These are phyloP conservation scores for Ganoderma sinense DNA, from an alignment of 1,284 basidiomycete species.

Conservation along the genomic window DNA sequence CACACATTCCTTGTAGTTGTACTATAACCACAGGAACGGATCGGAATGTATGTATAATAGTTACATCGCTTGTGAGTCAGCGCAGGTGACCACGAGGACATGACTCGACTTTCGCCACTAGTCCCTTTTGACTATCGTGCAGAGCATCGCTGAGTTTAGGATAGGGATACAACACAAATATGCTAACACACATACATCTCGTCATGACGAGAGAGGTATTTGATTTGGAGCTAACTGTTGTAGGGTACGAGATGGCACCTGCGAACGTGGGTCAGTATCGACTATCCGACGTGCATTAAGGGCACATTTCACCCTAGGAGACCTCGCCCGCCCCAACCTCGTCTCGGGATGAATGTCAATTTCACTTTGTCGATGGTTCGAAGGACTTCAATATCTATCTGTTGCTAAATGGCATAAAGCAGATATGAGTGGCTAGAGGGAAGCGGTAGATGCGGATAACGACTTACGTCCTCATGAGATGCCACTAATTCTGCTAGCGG, in stretches of 20 bases:
- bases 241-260: conserved; percentile 83
- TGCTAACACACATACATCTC: not conserved
- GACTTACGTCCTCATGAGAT: conserved; percentile 76
- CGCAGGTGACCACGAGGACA: not conserved
- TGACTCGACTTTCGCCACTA: not conserved
- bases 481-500: conserved; percentile 77
- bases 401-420: conserved; percentile 44
- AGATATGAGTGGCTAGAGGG: not conserved
- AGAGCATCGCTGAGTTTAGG: not conserved
- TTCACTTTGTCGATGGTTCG: conserved; percentile 45
- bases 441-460: not conserved
- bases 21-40: not conserved
- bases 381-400: conserved; percentile 54
- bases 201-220: not conserved
- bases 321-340: conserved; percentile 82
- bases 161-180: not conserved
- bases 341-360: conserved; percentile 60
- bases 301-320: conserved; percentile 71
- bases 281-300: not conserved
- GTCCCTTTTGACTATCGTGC: not conserved
- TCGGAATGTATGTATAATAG: not conserved
- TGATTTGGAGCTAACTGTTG: conserved; percentile 13
- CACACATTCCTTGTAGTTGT: not conserved
- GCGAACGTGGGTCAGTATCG: not conserved
- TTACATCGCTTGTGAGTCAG: not conserved